Evolutionary conservation across 2,329 filamentous ascomycete species (phyloP).

Genomic region (Pseudogymnoascus sp.): DNA sequence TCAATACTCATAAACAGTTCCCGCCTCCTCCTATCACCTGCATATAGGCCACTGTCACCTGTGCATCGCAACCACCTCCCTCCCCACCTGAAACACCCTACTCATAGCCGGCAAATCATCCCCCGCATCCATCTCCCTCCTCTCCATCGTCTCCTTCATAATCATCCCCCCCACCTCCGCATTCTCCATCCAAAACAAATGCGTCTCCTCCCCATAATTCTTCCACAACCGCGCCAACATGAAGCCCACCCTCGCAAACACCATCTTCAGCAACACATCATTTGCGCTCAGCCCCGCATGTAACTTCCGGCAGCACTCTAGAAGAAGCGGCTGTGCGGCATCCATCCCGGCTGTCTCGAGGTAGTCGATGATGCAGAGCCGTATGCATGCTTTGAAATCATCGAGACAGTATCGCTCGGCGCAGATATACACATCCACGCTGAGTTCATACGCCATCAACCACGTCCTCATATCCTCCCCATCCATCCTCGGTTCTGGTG

Average conservation of each 20-base stretch:
- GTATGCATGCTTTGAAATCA: constrained; percentile 36
- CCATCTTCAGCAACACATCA: constrained; percentile 38
- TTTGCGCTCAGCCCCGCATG: constrained; percentile 35
- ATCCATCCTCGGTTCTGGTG: constrained; percentile 25
- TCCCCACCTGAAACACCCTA: not conserved
- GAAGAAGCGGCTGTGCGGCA: constrained; percentile 28
- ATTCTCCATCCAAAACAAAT: constrained; percentile 35
- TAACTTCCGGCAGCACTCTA: constrained; percentile 36
- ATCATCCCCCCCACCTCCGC: constrained; percentile 39
- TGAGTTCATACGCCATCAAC: constrained; percentile 38
- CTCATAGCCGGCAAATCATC: constrained; percentile 39
- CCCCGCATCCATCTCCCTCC: constrained; percentile 33
- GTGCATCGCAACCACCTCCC: not conserved
- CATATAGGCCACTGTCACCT: not conserved
- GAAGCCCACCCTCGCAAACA: constrained; percentile 41
- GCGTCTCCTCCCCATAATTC: constrained; percentile 32
- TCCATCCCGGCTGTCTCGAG: constrained; percentile 25
- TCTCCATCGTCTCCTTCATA: constrained; percentile 37
- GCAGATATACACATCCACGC: constrained; percentile 41
- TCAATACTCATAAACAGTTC: not conserved
- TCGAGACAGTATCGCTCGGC: constrained; percentile 40
- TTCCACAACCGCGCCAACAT: constrained; percentile 38
- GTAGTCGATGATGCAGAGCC: constrained; percentile 37
- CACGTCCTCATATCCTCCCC: constrained; percentile 39
- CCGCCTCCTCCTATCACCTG: not conserved